Evolutionary conservation across 2,329 filamentous ascomycete genomes (phyloP), one percentile per base, ranked within the genome.

Genomic region (Drechslerella dactyloides): DNA sequence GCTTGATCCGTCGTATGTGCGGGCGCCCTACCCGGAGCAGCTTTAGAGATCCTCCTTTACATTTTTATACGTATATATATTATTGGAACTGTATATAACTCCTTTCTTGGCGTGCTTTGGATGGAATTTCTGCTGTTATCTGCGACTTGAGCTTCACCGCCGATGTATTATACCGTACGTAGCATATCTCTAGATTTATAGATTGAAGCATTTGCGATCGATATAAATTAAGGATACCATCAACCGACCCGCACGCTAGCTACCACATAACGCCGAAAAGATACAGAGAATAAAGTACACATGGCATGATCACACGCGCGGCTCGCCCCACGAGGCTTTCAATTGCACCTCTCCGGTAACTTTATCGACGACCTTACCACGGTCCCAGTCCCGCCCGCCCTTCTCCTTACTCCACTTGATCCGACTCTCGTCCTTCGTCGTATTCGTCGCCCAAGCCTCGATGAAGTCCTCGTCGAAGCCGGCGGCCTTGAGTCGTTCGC

Each of bases 381-480:
- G 80, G 77, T 87, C 85, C 86, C 86, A 87, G 70, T 85, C 85
- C 35, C 86, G 79, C 74, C 82, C 80, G 75, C 93, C 87, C 0
- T 90, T 90, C 64, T 81, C 82, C 76, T 87, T 89, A 40, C 84
- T 83, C 91, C 91, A 96, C 56, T 82, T 85, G 1, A 96, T 88
- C 76, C 88, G 86, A 40, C 86, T 85, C 72, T 88, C 86, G 40
- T 83, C 81, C 60, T 85, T 83, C 77, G 86, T 84, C 0, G 83
- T 82, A 21, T 85, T 84, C 56, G 83, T 86, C 78, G 89, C 87
- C 86, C 89, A 91, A 74, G 87, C 87, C 76, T 84, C 83, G 68
- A 96, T 86, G 76, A 92, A 86, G 2, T 87, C 85, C 15, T 92
- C 89, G 0, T 85, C 86, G 77, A 96, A 96, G 0, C 92, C 93